These are phyloP conservation scores for Coemansia sp. DNA, from an alignment of 192 early-diverging fungal species.

Conservation along the genomic window DNA sequence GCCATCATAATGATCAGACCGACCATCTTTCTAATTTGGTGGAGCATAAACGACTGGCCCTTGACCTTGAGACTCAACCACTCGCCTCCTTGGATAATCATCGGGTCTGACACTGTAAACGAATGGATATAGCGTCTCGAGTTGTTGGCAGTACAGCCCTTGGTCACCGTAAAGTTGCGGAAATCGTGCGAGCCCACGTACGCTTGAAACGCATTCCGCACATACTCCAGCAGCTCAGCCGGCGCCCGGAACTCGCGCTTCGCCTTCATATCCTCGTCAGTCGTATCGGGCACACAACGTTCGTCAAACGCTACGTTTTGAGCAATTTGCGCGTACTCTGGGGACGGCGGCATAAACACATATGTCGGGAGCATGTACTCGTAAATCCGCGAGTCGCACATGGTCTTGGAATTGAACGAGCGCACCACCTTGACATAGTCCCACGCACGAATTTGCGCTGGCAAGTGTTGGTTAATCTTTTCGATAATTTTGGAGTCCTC, in stretches of 20 bases:
- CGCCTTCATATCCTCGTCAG: conserved; percentile 60
- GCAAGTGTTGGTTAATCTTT: conserved; percentile 80
- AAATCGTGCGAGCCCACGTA: conserved; percentile 92
- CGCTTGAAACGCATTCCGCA: conserved; percentile 64
- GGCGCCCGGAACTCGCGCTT: conserved; percentile 69
- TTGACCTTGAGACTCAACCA: conserved; percentile 92
- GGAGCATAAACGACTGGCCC: conserved; percentile 98
- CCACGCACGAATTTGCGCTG: conserved; percentile 89
- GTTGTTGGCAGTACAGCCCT: conserved; percentile 72
- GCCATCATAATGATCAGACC: conserved; percentile 83
- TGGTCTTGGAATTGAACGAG: conserved; percentile 88
- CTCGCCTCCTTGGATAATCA: conserved; percentile 68
- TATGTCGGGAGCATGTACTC: conserved; percentile 97
- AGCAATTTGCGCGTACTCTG: conserved; percentile 40
- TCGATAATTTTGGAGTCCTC: conserved; percentile 70
- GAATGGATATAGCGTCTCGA: conserved; percentile 79
- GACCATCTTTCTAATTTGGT: conserved; percentile 99
- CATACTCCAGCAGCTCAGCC: conserved; percentile 59
- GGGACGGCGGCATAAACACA: conserved; percentile 62
- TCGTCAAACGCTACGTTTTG: conserved; percentile 25
- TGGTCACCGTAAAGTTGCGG: conserved; percentile 92
- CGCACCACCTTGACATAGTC: conserved; percentile 67
- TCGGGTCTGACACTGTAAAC: conserved; percentile 75
- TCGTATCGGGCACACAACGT: conserved; percentile 40
- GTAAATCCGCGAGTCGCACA: conserved; percentile 92